phyloP scores from a whole-genome alignment of 1,284 basidiomycete genomes.

The Rhodotorula sp. region DNA sequence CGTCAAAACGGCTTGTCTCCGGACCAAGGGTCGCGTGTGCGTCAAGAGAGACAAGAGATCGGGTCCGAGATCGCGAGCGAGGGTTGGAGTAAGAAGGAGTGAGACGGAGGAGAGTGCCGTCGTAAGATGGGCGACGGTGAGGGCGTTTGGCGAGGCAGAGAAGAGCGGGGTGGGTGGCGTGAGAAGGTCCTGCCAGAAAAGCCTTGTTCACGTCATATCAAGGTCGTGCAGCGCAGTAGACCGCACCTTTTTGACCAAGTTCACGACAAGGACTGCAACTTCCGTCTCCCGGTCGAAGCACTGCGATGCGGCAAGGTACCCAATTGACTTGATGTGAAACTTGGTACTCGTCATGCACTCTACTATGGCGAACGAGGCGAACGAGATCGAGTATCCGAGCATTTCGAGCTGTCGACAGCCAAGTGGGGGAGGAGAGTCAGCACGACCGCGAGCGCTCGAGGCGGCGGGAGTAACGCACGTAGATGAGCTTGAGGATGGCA shows the following conservation, averaged over 20 bases:
- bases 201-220: neutral
- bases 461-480: slow-evolving; percentile 61
- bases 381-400: slow-evolving; percentile 85
- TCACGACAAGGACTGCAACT: slow-evolving; percentile 95
- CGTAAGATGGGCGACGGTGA: slow-evolving; percentile 38
- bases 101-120: slow-evolving; percentile 76
- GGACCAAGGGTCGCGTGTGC: slow-evolving; percentile 72
- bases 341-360: slow-evolving; percentile 95
- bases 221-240: neutral
- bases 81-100: slow-evolving; percentile 80
- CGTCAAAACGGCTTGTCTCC: slow-evolving; percentile 40
- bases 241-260: slow-evolving; percentile 89
- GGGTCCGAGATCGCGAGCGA: slow-evolving; percentile 81
- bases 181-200: slow-evolving; percentile 67
- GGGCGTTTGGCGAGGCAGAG: slow-evolving; percentile 60
- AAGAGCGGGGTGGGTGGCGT: slow-evolving; percentile 66
- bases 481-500: slow-evolving; percentile 92
- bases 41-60: slow-evolving; percentile 86
- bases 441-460: too few species aligned
- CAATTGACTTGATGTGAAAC: slow-evolving; percentile 89
- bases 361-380: slow-evolving; percentile 88
- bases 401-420: slow-evolving; percentile 69
- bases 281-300: slow-evolving; percentile 93
- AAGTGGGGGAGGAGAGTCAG: neutral
- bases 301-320: slow-evolving; percentile 90